A percentile compares a stretch with the other conserved stretches of the same genome.
These are phyloP conservation scores for Parietaria judaica DNA, from an alignment of 306 rosid species.

Conservation along the genomic window DNA sequence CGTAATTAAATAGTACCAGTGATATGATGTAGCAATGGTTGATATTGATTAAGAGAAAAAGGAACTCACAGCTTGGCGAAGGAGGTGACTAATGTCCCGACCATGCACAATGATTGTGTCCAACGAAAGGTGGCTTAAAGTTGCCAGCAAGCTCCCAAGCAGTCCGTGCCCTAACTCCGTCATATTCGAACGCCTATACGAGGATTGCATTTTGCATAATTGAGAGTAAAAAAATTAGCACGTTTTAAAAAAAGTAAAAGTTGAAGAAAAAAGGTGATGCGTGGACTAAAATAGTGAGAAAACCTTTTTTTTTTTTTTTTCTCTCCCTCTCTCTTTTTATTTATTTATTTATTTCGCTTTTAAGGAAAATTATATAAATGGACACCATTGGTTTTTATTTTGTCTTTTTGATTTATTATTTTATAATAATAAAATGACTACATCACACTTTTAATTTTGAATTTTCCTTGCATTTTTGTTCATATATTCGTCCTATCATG, in stretches of 20 bases:
- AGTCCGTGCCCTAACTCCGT: constrained; percentile 37
- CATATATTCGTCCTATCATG: too few relatives aligned
- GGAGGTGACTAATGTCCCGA: constrained; percentile 47
- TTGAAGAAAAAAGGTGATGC: neutral
- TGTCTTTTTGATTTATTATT: too few relatives aligned
- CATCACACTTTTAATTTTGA: too few relatives aligned
- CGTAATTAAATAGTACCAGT: neutral
- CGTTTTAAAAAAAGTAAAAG: too few relatives aligned
- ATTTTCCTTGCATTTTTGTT: too few relatives aligned
- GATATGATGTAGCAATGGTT: too few relatives aligned
- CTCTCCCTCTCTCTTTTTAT: neutral
- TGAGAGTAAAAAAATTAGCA: too few relatives aligned
- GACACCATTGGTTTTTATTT: too few relatives aligned
- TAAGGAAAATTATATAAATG: too few relatives aligned
- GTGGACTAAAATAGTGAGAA: neutral
- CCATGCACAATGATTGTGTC: constrained; percentile 49
- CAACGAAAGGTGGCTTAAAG: constrained; percentile 54
- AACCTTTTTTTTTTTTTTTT: neutral
- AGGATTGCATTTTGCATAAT: neutral
- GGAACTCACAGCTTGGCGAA: constrained; percentile 51
- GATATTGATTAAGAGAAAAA: neutral
- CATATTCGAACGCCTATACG: constrained; percentile 44
- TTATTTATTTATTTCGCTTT: too few relatives aligned
- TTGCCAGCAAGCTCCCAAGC: constrained; percentile 40
- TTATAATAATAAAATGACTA: too few relatives aligned